phyloP scores from a whole-genome alignment of 352 stramenopile genomes.

The Pythium biforme region DNA sequence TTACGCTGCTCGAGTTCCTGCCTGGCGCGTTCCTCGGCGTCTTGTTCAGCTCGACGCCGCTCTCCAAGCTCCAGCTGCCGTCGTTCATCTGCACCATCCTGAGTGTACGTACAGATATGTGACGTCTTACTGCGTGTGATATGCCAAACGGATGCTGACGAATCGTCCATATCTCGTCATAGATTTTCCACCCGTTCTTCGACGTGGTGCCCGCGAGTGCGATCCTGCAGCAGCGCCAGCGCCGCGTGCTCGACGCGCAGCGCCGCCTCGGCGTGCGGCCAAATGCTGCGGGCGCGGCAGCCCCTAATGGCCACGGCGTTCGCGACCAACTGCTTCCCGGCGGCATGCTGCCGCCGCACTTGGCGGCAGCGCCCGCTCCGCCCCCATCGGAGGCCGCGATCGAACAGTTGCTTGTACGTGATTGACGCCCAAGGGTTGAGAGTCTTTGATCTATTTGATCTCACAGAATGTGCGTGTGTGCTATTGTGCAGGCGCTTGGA shows the following conservation, averaged over 20 bases:
- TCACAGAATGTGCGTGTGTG: slow-evolving; percentile 1
- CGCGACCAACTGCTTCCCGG: slow-evolving; percentile 80
- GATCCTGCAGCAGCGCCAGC: slow-evolving; percentile 66
- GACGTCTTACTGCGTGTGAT: too few relatives aligned
- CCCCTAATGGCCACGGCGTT: slow-evolving; percentile 58
- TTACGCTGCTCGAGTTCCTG: slow-evolving; percentile 58
- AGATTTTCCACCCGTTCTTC: slow-evolving; percentile 74
- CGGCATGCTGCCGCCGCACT: slow-evolving; percentile 50
- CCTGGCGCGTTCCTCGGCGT: slow-evolving; percentile 57
- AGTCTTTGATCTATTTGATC: slow-evolving; percentile 4
- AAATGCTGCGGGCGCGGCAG: slow-evolving; percentile 13
- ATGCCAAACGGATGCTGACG: background rate
- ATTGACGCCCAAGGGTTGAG: background rate
- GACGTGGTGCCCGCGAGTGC: slow-evolving; percentile 72
- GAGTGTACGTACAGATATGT: slow-evolving; percentile 30
- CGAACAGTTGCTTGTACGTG: slow-evolving; percentile 70
- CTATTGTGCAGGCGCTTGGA: slow-evolving; percentile 41
- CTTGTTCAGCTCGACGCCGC: slow-evolving; percentile 67
- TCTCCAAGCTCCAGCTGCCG: slow-evolving; percentile 70
- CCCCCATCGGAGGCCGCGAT: slow-evolving; percentile 74
- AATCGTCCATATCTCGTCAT: background rate
- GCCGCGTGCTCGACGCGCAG: slow-evolving; percentile 67
- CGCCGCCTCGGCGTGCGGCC: slow-evolving; percentile 53
- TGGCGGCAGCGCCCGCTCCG: slow-evolving; percentile 55
- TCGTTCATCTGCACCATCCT: slow-evolving; percentile 68